phyloP scores from a whole-genome alignment of 108 stramenopile genomes.

The Nannochloropsis oceanica region DNA sequence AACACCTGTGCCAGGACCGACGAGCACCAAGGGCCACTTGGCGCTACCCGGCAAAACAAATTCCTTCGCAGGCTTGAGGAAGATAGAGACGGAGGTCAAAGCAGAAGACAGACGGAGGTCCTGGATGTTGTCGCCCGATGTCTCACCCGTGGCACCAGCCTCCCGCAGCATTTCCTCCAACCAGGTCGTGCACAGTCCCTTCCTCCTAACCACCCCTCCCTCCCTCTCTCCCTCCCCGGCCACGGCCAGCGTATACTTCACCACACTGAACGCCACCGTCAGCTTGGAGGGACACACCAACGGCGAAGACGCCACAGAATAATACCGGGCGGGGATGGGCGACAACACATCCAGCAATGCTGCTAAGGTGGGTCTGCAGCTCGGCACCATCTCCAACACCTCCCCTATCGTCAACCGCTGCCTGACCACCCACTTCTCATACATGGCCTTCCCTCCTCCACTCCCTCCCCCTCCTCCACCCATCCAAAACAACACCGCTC shows the following conservation, averaged over 20 bases:
- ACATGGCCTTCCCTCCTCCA: constrained; percentile 1
- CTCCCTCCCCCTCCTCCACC: constrained; percentile 4
- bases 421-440: constrained; percentile 1
- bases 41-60: constrained; percentile 31
- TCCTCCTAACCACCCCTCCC: not conserved
- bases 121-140: not conserved
- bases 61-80: constrained; percentile 30
- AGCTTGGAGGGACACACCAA: not conserved
- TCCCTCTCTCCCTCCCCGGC: not conserved
- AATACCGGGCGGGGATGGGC: constrained; percentile 28
- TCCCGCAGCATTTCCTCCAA: constrained; percentile 19
- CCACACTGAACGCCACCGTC: constrained; percentile 17
- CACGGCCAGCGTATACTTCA: not conserved
- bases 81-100: constrained; percentile 4
- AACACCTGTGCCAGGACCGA: constrained; percentile 35
- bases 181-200: constrained; percentile 31
- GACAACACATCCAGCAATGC: constrained; percentile 18
- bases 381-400: constrained; percentile 25
- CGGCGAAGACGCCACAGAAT: constrained; percentile 22
- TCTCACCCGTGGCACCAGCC: not conserved
- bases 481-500: constrained; percentile 17
- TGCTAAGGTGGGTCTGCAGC: constrained; percentile 13
- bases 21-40: constrained; percentile 29
- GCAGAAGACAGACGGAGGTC: not conserved
- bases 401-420: constrained; percentile 18